A percentile compares a stretch with the other conserved stretches of the same genome.
phyloP scores from a whole-genome alignment of 805 yeast species.

The Ogataea trehaloabstinens region DNA sequence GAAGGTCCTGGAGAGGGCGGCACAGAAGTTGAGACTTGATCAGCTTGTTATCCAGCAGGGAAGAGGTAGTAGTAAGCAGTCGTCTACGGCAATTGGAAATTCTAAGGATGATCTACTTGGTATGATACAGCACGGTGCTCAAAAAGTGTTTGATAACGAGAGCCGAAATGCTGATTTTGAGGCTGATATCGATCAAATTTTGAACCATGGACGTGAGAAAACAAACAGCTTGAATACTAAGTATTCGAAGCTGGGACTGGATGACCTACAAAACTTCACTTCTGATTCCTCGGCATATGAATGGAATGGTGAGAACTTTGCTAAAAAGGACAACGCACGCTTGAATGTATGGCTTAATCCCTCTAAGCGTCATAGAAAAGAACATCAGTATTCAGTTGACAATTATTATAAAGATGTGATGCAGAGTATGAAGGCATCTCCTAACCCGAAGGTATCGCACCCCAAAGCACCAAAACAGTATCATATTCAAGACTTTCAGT shows the following conservation, averaged over 20 bases:
- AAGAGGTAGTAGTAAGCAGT: slow-evolving; percentile 48
- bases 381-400: slow-evolving; percentile 74
- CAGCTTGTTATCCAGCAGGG: slow-evolving; percentile 97
- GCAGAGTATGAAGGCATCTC: slow-evolving; percentile 36
- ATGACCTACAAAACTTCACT: slow-evolving; percentile 89
- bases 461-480: slow-evolving; percentile 65
- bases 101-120: slow-evolving; percentile 82
- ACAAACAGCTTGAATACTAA: slow-evolving; percentile 78
- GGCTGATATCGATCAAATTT: slow-evolving; percentile 80
- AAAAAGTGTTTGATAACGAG: slow-evolving; percentile 66
- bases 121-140: slow-evolving; percentile 98
- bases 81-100: slow-evolving; percentile 46
- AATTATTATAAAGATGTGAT: slow-evolving; percentile 73
- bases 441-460: slow-evolving; percentile 35
- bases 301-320: slow-evolving; percentile 92
- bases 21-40: slow-evolving; percentile 87
- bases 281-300: slow-evolving; percentile 85
- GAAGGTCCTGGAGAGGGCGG: slow-evolving; percentile 92
- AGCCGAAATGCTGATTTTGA: slow-evolving; percentile 32
- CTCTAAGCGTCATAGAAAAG: slow-evolving; percentile 70
- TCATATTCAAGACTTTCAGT: slow-evolving; percentile 71
- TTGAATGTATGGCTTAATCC: slow-evolving; percentile 69
- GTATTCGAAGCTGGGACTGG: slow-evolving; percentile 83
- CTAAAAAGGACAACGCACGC: slow-evolving; percentile 48
- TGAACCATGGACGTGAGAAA: slow-evolving; percentile 76